Evolutionary conservation across 2,329 filamentous ascomycete species (phyloP).

Genomic region (Xylariaceae sp.): DNA sequence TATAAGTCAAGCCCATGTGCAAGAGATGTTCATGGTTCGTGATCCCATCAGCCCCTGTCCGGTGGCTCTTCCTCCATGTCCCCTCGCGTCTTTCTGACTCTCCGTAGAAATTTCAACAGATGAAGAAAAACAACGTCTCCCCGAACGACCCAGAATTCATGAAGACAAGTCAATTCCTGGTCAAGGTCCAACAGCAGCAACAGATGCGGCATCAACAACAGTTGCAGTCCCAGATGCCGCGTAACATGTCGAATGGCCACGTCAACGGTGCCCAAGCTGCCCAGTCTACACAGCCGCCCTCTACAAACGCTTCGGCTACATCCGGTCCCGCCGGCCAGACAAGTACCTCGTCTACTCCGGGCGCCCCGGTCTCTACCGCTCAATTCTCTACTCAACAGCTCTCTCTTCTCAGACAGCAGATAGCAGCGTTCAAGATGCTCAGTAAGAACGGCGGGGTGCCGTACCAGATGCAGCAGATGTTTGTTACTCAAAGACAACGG

Average conservation of each 20-base stretch:
- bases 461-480: slow-evolving; percentile 69
- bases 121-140: slow-evolving; percentile 80
- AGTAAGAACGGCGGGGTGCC: slow-evolving; percentile 84
- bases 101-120: slow-evolving; percentile 74
- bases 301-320: slow-evolving; percentile 34
- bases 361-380: slow-evolving; percentile 26
- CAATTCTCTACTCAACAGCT: slow-evolving; percentile 78
- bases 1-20: slow-evolving; percentile 70
- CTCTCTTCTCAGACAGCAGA: slow-evolving; percentile 73
- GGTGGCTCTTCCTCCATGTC: not conserved
- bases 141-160: slow-evolving; percentile 81
- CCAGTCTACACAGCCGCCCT: slow-evolving; percentile 33
- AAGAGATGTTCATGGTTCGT: slow-evolving; percentile 62
- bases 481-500: slow-evolving; percentile 70
- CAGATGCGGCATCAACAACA: slow-evolving; percentile 52
- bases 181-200: slow-evolving; percentile 63
- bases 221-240: slow-evolving; percentile 42
- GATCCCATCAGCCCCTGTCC: not conserved
- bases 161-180: slow-evolving; percentile 71
- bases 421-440: slow-evolving; percentile 83
- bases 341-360: slow-evolving; percentile 31
- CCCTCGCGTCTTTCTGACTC: slow-evolving; percentile 6
- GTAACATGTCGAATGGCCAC: slow-evolving; percentile 51
- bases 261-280: slow-evolving; percentile 44
- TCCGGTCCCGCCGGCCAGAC: slow-evolving; percentile 27